These are phyloP conservation scores for Eremochloa ophiuroides DNA, from an alignment of 176 grass and related monocot genomes.

Conservation along the genomic window DNA sequence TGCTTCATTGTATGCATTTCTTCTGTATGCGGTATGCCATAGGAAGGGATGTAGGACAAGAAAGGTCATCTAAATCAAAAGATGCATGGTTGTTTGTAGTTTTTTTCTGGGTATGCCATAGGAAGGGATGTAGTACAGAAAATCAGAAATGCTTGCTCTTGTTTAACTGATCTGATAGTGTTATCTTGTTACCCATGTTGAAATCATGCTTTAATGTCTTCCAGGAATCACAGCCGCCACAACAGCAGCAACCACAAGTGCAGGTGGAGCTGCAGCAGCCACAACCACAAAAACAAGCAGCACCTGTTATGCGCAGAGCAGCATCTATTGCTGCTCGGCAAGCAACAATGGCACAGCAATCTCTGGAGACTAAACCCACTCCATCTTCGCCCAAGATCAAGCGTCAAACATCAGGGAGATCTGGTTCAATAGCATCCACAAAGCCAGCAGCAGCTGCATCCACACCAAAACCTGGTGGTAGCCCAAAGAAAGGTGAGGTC, in stretches of 20 bases:
- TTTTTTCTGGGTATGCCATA: too few species aligned
- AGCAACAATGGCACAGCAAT: constrained; percentile 55
- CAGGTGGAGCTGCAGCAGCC: constrained; percentile 23
- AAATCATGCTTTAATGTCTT: constrained; percentile 24
- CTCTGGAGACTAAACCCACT: constrained; percentile 31
- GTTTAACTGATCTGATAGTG: not conserved
- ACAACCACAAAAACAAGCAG: constrained; percentile 35
- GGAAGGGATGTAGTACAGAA: too few species aligned
- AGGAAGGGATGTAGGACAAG: not conserved
- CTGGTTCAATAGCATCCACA: constrained; percentile 23
- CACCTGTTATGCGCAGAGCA: constrained; percentile 41
- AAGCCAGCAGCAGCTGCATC: constrained; percentile 19
- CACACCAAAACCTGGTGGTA: constrained; percentile 33
- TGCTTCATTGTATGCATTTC: not conserved
- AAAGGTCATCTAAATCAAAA: not conserved
- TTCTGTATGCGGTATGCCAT: not conserved
- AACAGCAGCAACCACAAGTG: constrained; percentile 27
- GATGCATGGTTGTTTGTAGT: too few species aligned
- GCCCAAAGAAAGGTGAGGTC: constrained; percentile 37
- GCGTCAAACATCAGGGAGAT: constrained; percentile 43
- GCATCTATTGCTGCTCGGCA: constrained; percentile 43
- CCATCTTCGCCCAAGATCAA: constrained; percentile 55
- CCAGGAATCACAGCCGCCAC: constrained; percentile 33
- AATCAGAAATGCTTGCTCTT: not conserved
- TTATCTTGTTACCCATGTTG: not conserved